A percentile compares a stretch with the other conserved stretches of the same genome.
Conservation (phyloP, 140 eudicot genomes). For the Flaveria floridana region DNA sequence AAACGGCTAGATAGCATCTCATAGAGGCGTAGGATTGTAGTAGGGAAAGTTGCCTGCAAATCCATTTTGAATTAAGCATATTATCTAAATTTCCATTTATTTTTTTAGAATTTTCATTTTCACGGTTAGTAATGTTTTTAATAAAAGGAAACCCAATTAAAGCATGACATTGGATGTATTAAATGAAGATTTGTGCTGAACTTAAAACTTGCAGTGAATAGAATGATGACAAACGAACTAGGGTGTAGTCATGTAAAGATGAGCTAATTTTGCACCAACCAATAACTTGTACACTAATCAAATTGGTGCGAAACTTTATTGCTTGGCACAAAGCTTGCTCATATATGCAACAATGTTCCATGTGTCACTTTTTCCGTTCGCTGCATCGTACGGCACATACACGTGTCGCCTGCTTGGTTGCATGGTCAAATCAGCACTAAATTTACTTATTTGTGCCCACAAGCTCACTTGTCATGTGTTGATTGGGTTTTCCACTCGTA, state of each 20-base stretch:
- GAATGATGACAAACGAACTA: not conserved
- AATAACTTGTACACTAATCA: no score
- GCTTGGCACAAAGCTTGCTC: not conserved
- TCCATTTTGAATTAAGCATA: not conserved
- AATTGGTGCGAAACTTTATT: no score
- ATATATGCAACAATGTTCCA: not conserved
- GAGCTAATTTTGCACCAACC: not conserved
- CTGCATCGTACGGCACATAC: no score
- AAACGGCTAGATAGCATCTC: not conserved
- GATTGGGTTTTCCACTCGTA: not conserved
- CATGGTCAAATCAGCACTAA: no score
- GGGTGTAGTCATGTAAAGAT: not conserved
- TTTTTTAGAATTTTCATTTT: not conserved
- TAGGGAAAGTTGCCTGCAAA: not conserved
- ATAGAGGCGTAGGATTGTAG: not conserved
- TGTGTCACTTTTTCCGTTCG: no score
- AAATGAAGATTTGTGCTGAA: not conserved
- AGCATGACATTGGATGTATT: not conserved
- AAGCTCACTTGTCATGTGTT: not conserved
- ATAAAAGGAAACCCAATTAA: not conserved
- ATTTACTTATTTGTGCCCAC: not conserved
- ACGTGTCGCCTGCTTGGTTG: no score
- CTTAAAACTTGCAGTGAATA: not conserved
- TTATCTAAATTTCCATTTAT: not conserved
- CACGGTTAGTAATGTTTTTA: not conserved